Conservation (phyloP, 208 protist genomes). For the Leishmania tarentolae region DNA sequence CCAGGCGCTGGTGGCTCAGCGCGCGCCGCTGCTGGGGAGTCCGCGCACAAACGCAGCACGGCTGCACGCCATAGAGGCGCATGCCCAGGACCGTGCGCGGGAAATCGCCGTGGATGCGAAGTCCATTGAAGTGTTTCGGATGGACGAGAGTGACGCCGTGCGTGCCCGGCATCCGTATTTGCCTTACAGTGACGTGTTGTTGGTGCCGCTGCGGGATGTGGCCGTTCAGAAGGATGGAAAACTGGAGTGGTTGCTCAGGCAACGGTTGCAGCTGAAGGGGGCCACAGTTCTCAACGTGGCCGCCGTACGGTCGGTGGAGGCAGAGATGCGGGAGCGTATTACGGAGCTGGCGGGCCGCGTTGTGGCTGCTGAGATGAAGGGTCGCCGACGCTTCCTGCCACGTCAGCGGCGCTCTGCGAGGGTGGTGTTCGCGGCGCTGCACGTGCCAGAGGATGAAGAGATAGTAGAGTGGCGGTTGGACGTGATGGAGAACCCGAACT, state of each 20-base stretch:
- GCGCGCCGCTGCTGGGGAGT: constrained; percentile 24
- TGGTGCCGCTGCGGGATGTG: constrained; percentile 53
- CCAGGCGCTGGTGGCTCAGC: constrained; percentile 27
- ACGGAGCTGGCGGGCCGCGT: constrained; percentile 29
- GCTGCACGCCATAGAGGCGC: constrained; percentile 31
- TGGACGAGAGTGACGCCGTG: constrained; percentile 63
- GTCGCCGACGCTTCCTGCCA: constrained; percentile 37
- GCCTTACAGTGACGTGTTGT: constrained; percentile 36
- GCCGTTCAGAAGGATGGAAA: constrained; percentile 38
- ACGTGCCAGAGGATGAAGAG: constrained; percentile 49
- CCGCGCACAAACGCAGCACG: constrained; percentile 32
- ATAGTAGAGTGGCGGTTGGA: constrained; percentile 45
- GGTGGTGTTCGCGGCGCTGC: constrained; percentile 39
- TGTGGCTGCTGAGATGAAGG: constrained; percentile 33
- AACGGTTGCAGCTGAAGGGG: constrained; percentile 11
- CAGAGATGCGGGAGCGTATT: constrained; percentile 28
- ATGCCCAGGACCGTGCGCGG: constrained; percentile 24
- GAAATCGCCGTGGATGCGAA: constrained; percentile 31
- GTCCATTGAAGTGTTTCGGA: constrained; percentile 44
- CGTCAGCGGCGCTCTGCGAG: constrained; percentile 16
- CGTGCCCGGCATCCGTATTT: constrained; percentile 67
- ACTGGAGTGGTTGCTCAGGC: constrained; percentile 18
- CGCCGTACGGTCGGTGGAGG: constrained; percentile 29
- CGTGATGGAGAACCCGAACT: constrained; percentile 30
- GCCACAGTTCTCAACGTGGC: constrained; percentile 12